Evolutionary conservation across 352 stramenopile species (phyloP), one percentile per base, ranked within the genome.

Genomic region (Globisporangium rhizosaccharum): DNA sequence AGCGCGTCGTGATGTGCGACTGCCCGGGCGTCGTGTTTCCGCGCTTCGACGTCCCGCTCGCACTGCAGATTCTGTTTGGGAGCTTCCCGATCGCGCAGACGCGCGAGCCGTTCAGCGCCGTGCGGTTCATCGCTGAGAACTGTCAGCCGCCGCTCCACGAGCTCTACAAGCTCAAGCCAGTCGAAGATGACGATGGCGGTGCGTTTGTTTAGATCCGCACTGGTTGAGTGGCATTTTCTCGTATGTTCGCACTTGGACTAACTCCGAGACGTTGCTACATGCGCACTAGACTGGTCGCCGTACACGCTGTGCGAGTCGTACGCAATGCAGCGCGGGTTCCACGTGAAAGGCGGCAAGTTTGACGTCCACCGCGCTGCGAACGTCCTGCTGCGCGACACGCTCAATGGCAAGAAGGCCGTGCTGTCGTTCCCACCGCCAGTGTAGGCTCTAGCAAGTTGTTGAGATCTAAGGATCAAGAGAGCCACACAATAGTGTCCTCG

Each of bases 121-220:
- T 94, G 39, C 84, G 85, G 18, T 94, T 94, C 53, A 79, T 94
- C 18, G 83, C 84, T 9, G 87, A 96, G 66, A 92, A 92, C 59
- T 92, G 82, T 46, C 60, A 70, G 39, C 85, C 85, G 17, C 65
- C 72, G 17, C 73, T 94, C 52, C 66, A 92, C 49, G 76, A 86
- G 44, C 57, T 88, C n/a, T 94, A 94, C 72, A 91, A 91, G 61
- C 75, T 94, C 45, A 80, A 76, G 49, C 74, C 74, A 0, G 71
- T 91, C 20, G 82, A 92, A 26, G 75, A 82, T 12, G 82, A 91
- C 26, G 80, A 90, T 51, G 76, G 75, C 18, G 69, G 61, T 70
- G 36, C 37, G 57, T 56, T 30, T 3, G 48, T n/a, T 54, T 18
- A 25, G 18, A 41, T 14, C 6, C 42, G 18, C 42, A 54, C 14